Conservation (phyloP, 106 monocot species). For the Apostasia ramifera region DNA sequence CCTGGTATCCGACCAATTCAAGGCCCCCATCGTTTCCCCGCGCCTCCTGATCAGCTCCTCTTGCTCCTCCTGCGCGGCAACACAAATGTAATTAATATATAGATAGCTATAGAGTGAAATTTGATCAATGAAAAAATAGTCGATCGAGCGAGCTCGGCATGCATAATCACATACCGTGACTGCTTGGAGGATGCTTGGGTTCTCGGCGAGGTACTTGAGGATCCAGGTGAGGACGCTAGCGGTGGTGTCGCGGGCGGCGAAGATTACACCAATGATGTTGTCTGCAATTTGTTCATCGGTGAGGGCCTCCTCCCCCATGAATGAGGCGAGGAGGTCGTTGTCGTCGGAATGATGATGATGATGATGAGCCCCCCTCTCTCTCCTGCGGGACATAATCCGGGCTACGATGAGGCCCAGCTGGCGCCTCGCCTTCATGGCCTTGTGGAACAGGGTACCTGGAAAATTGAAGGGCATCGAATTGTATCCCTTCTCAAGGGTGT, state of each 20-base stretch:
- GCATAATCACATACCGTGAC: slow-evolving; percentile 47
- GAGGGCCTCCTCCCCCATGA: slow-evolving; percentile 68
- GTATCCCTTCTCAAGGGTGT: slow-evolving; percentile 82
- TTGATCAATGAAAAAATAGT: not conserved
- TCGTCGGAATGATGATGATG: not conserved
- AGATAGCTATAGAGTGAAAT: not conserved
- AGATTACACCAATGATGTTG: slow-evolving; percentile 93
- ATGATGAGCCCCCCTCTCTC: slow-evolving; percentile 14
- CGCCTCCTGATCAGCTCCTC: slow-evolving; percentile 42
- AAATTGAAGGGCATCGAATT: slow-evolving; percentile 95
- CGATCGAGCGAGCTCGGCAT: not conserved
- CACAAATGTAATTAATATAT: not conserved
- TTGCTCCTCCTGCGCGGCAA: slow-evolving; percentile 70
- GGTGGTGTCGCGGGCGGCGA: slow-evolving; percentile 88
- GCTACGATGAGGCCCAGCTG: slow-evolving; percentile 43
- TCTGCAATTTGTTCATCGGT: slow-evolving; percentile 81
- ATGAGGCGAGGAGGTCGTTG: slow-evolving; percentile 67
- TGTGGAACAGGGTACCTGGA: slow-evolving; percentile 86
- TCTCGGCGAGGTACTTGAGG: slow-evolving; percentile 88
- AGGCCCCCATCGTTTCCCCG: slow-evolving; percentile 8
- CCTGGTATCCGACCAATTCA: slow-evolving; percentile 80
- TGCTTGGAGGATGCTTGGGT: slow-evolving; percentile 60
- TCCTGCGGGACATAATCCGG: slow-evolving; percentile 39
- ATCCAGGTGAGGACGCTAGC: slow-evolving; percentile 95
- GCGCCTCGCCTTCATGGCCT: slow-evolving; percentile 72